Evolutionary conservation across 257 asterid species (phyloP).

Genomic region (Capsicum chinense): DNA sequence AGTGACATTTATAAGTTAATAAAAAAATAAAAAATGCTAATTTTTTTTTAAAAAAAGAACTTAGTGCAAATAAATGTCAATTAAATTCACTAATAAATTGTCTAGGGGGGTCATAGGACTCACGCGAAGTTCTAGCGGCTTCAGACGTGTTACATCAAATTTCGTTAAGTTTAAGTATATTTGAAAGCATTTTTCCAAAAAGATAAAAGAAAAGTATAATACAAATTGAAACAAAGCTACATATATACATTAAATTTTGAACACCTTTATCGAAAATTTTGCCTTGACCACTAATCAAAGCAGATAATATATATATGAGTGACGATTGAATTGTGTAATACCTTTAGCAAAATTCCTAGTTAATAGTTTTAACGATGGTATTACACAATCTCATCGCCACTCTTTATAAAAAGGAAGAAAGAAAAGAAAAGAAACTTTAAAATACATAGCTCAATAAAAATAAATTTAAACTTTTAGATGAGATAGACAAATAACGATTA

Average conservation of each 20-base stretch:
- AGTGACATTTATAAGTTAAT: no score
- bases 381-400: background rate
- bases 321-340: background rate
- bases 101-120: no score
- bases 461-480: accelerated
- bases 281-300: background rate
- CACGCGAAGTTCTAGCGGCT: no score
- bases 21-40: no score
- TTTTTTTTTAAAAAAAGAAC: no score
- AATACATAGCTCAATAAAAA: no score
- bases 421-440: background rate
- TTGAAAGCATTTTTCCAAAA: no score
- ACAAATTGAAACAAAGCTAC: background rate
- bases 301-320: background rate
- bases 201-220: background rate
- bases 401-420: background rate
- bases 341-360: background rate
- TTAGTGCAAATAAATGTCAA: no score
- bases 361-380: background rate
- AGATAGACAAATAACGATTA: no score
- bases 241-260: background rate
- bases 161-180: no score
- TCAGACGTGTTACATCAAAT: no score
- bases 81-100: no score
- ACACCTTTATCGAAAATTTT: background rate